These are phyloP conservation scores for Backusella westeae DNA, from an alignment of 192 early-diverging fungal species.

Conservation along the genomic window DNA sequence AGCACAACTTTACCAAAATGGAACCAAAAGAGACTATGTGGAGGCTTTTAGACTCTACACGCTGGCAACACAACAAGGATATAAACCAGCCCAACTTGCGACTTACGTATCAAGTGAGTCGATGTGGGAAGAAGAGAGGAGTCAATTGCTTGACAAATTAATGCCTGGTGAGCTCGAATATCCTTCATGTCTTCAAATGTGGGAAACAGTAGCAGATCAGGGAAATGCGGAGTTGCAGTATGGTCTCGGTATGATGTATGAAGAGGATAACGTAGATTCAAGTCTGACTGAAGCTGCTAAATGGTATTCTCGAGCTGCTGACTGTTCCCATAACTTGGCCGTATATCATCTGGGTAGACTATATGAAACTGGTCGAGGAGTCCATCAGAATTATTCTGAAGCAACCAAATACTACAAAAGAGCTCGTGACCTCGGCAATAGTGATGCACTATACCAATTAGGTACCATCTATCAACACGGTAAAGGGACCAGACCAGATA, in stretches of 20 bases:
- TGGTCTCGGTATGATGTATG: background rate
- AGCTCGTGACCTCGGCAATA: background rate
- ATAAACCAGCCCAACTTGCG: background rate
- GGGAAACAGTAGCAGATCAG: background rate
- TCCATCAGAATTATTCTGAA: background rate
- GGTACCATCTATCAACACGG: background rate
- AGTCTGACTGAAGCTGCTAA: background rate
- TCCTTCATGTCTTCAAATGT: background rate
- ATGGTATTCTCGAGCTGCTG: background rate
- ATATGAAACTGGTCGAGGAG: background rate
- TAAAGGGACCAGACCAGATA: background rate
- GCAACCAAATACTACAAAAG: background rate
- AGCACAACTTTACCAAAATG: background rate
- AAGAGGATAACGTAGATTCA: background rate
- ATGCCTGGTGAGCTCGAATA: background rate
- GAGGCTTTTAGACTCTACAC: background rate
- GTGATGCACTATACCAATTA: background rate
- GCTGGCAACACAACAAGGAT: background rate
- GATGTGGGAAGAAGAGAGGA: background rate
- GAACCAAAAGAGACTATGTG: background rate
- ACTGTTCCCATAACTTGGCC: background rate
- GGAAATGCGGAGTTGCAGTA: background rate
- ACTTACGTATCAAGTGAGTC: background rate
- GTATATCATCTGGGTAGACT: background rate
- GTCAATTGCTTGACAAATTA: background rate